Conservation (phyloP, 192 early-diverging fungal species). For the Kickxella alabastrina region DNA sequence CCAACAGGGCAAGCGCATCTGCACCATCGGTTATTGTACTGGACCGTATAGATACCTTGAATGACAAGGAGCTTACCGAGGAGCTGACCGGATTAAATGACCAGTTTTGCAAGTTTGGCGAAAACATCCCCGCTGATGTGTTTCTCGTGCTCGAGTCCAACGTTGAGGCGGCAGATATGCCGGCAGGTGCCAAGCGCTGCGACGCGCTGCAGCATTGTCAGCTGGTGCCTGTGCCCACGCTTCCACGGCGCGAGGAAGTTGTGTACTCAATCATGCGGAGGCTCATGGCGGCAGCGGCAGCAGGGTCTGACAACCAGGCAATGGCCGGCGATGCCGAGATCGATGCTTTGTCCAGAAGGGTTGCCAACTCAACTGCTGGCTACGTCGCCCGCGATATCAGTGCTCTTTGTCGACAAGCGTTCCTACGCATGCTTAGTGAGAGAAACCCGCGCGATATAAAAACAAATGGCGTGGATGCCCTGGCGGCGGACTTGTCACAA, state of each 20-base stretch:
- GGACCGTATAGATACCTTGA: constrained; percentile 20
- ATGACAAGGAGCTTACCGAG: constrained; percentile 19
- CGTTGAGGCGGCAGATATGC: constrained; percentile 18
- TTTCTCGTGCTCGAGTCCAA: constrained; percentile 35
- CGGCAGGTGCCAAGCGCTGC: constrained; percentile 12
- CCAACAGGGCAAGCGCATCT: constrained; percentile 10
- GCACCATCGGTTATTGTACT: constrained; percentile 28
- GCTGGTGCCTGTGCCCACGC: constrained; percentile 12
- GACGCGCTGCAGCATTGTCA: constrained; percentile 20
- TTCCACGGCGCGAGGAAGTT: constrained; percentile 25
- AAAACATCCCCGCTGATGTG: constrained; percentile 15
- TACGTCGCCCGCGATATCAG: constrained; percentile 45
- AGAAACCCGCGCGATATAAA: neutral
- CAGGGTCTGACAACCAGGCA: neutral
- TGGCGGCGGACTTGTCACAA: constrained; percentile 3
- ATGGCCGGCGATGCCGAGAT: neutral
- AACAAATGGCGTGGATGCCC: neutral
- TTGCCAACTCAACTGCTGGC: constrained; percentile 41
- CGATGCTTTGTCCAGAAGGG: constrained; percentile 5
- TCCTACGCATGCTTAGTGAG: constrained; percentile 19
- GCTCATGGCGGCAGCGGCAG: neutral
- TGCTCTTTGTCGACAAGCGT: constrained; percentile 32
- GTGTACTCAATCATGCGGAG: neutral
- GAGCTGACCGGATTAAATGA: constrained; percentile 7
- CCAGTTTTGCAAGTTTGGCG: constrained; percentile 21